Percentiles rank a stretch among this genome's conserved stretches.
Conservation (phyloP, 2,329 filamentous ascomycete species). For the Knufia fluminis region DNA sequence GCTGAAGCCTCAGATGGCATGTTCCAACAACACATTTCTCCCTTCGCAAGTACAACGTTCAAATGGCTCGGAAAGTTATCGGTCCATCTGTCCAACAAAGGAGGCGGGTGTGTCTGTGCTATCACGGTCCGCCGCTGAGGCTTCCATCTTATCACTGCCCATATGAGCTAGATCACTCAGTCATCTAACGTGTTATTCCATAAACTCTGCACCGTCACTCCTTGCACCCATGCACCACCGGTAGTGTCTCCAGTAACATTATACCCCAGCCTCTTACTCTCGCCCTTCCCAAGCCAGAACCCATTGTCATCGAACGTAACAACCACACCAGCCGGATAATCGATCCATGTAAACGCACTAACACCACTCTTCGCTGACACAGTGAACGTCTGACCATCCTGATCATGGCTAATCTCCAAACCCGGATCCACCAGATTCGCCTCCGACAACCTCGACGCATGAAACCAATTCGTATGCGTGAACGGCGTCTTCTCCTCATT, state of each 20-base stretch:
- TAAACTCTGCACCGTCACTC: slow-evolving; percentile 44
- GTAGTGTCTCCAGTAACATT: slow-evolving; percentile 38
- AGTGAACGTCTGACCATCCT: slow-evolving; percentile 32
- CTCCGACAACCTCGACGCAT: slow-evolving; percentile 37
- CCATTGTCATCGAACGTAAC: slow-evolving; percentile 46
- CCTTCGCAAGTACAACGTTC: too few species aligned
- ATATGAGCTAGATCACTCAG: neutral
- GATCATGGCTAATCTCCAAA: slow-evolving; percentile 29
- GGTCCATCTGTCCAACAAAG: neutral
- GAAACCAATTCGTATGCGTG: slow-evolving; percentile 44
- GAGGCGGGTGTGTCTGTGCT: neutral
- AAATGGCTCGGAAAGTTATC: too few species aligned
- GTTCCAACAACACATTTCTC: too few species aligned
- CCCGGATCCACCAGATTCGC: slow-evolving; percentile 43
- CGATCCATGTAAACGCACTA: slow-evolving; percentile 48
- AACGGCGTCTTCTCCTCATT: slow-evolving; percentile 33
- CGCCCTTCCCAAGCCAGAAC: slow-evolving; percentile 41
- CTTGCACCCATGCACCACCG: slow-evolving; percentile 35
- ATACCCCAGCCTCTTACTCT: slow-evolving; percentile 39
- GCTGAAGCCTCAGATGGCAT: too few species aligned
- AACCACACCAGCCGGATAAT: slow-evolving; percentile 41
- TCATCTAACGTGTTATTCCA: slow-evolving; percentile 34
- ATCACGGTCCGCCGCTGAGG: too few species aligned
- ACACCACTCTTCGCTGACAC: slow-evolving; percentile 41
- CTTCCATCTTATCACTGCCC: neutral